A percentile compares a stretch with the other conserved stretches of the same genome.
These are phyloP conservation scores for Wolfiporia cocos DNA, from an alignment of 1,284 basidiomycete genomes.

Conservation along the genomic window DNA sequence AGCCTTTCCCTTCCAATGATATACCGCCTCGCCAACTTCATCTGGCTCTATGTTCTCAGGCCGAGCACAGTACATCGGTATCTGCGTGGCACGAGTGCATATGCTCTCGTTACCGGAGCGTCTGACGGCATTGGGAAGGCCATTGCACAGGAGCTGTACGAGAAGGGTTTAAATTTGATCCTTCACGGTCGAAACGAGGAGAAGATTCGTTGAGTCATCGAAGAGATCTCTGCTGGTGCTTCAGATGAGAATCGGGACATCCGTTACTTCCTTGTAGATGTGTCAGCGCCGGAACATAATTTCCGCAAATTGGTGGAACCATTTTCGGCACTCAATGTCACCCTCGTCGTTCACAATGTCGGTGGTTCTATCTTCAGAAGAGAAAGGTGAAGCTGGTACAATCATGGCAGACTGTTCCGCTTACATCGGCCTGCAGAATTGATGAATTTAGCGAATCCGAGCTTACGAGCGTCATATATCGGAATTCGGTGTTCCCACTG, in stretches of 20 bases:
- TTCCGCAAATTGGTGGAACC: slow-evolving; percentile 17
- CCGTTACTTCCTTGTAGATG: slow-evolving; percentile 24
- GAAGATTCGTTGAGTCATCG: slow-evolving; percentile 21
- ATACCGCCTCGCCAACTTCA: slow-evolving; percentile 16
- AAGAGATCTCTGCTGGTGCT: slow-evolving; percentile 13
- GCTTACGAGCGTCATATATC: slow-evolving; percentile 13
- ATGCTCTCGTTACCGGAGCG: slow-evolving; percentile 26
- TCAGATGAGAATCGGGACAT: slow-evolving; percentile 18
- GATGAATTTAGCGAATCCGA: slow-evolving; percentile 17
- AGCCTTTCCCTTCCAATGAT: slow-evolving; percentile 12
- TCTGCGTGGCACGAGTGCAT: slow-evolving; percentile 19
- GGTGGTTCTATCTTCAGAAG: slow-evolving; percentile 14
- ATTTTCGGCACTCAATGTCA: slow-evolving; percentile 22
- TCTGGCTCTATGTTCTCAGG: slow-evolving; percentile 24
- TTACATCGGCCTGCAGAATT: slow-evolving; percentile 12
- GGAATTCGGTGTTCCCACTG: slow-evolving; percentile 22
- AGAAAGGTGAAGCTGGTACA: slow-evolving; percentile 11
- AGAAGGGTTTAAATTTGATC: slow-evolving; percentile 25
- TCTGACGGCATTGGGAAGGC: slow-evolving; percentile 28
- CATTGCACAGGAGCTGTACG: slow-evolving; percentile 22
- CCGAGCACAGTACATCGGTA: slow-evolving; percentile 18
- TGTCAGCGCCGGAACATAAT: slow-evolving; percentile 15
- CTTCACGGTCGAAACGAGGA: slow-evolving; percentile 25
- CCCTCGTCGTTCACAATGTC: slow-evolving; percentile 26
- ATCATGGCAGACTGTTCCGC: not conserved